phyloP scores from a whole-genome alignment of 1,284 basidiomycete species.

The Trichosporon faecale region DNA sequence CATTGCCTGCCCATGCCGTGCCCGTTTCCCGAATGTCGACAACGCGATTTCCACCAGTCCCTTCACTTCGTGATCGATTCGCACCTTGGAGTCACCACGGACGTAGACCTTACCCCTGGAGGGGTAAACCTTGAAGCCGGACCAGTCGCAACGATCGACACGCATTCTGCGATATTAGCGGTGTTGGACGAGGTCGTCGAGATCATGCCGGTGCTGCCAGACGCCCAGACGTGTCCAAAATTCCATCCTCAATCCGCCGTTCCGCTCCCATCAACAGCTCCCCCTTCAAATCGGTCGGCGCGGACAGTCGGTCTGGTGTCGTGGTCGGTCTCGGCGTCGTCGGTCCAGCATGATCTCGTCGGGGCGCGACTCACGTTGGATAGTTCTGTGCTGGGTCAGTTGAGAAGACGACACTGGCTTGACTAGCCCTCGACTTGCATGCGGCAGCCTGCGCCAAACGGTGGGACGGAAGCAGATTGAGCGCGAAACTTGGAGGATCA shows the following conservation, averaged over 20 bases:
- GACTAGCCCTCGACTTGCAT: neutral
- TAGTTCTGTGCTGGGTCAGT: conserved; percentile 12
- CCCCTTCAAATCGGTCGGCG: neutral
- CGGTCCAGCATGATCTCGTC: conserved; percentile 4
- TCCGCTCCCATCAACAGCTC: neutral
- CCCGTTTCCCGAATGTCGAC: neutral
- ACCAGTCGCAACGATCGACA: conserved; percentile 96
- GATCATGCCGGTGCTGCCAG: neutral
- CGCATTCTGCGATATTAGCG: conserved; percentile 60
- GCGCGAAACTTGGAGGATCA: neutral
- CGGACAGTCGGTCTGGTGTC: neutral
- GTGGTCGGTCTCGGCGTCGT: conserved; percentile 1
- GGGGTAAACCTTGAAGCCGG: conserved; percentile 93
- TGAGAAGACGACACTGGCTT: conserved; percentile 8
- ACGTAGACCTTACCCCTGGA: conserved; percentile 93
- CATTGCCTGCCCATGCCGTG: neutral
- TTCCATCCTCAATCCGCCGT: neutral
- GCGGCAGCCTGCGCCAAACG: neutral
- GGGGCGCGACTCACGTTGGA: conserved; percentile 5
- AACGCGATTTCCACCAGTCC: neutral
- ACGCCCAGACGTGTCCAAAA: neutral
- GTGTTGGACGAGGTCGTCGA: neutral
- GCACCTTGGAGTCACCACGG: conserved; percentile 91
- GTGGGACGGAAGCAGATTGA: neutral
- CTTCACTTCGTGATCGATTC: conserved; percentile 29